Evolutionary conservation across 345 rosid genomes (phyloP), one percentile per base, ranked within the genome.

Genomic region (Microcos paniculata): DNA sequence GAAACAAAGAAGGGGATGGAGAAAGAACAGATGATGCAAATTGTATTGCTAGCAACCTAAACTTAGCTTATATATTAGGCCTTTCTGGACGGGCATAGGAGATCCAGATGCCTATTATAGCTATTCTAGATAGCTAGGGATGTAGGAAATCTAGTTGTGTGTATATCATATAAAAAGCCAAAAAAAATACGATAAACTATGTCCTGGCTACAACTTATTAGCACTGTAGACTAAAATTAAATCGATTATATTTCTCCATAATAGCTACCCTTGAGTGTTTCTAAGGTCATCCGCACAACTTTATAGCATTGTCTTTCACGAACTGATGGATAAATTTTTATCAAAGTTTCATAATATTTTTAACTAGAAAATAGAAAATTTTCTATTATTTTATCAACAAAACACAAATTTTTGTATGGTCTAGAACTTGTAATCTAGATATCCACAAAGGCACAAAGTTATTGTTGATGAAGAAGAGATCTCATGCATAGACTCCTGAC

Each of bases 271-370:
- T 18, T 10, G 26, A 66, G 55, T 14, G 51, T 4, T 62, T 52
- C 15, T 15, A 23, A 7, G 14, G 53, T 59, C 33, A 49, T 70
- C 71, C 65, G 71, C 56, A 52, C 11, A 52, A 7, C 30, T 46
- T 73, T 66, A 48, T 62, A 46, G 30, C 66, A 42, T 33, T 31
- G 55, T 64, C 43, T 64, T 45, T 70, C 24, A 40, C 45, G 63
- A 62, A 57, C 38, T 61, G 23, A 26, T 40, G 38, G 9, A 72
- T 28, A 40, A 21, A 33, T n/a, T 14, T 28, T n/a, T 33, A 8
- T 49, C 49, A 8, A 12, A 49, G 63, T 31, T 51, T 49, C 8
- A 70, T 61, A 73, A 42, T 57, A 24, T 33, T 46, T 8, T 48
- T 55, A 49, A 48, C 28, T 23, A 62, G 45, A 35, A 62, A 18